A percentile compares a stretch with the other conserved stretches of the same genome.
These are phyloP conservation scores for Biscutella laevigata DNA, from an alignment of 441 rosid species.

Conservation along the genomic window DNA sequence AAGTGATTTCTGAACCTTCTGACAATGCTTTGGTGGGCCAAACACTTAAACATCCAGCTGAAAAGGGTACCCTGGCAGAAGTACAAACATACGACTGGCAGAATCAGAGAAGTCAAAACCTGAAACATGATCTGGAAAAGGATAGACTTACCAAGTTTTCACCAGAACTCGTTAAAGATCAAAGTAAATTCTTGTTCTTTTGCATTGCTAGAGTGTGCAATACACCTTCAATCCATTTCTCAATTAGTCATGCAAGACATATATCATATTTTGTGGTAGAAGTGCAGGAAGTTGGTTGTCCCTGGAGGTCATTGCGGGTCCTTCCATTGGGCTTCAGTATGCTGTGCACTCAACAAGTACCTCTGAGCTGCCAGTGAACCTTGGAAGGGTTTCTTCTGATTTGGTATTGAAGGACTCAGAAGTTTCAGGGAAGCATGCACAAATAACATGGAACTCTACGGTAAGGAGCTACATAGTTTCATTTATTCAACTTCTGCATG, in stretches of 20 bases:
- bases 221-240: constrained; percentile 11
- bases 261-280: constrained; percentile 54
- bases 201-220: constrained; percentile 18
- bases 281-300: constrained; percentile 89
- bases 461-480: constrained; percentile 32
- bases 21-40: constrained; percentile 55
- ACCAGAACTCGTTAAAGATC: constrained; percentile 35
- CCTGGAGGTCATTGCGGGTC: constrained; percentile 82
- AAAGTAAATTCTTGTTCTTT: constrained; percentile 51
- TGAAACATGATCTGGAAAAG: constrained; percentile 28
- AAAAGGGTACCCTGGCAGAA: constrained; percentile 32
- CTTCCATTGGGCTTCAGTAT: constrained; percentile 51
- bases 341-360: constrained; percentile 49
- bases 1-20: constrained; percentile 46
- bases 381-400: constrained; percentile 80
- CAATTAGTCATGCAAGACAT: constrained; percentile 34
- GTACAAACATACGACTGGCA: constrained; percentile 31
- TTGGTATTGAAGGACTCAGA: constrained; percentile 67
- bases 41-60: constrained; percentile 46
- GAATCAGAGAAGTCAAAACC: constrained; percentile 30
- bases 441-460: constrained; percentile 76
- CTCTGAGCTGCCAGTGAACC: constrained; percentile 66
- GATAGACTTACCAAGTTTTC: constrained; percentile 26
- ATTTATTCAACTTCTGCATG: constrained; percentile 14
- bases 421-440: constrained; percentile 95